Conservation (phyloP, 345 rosid genomes). For the Lepidium africanum region DNA sequence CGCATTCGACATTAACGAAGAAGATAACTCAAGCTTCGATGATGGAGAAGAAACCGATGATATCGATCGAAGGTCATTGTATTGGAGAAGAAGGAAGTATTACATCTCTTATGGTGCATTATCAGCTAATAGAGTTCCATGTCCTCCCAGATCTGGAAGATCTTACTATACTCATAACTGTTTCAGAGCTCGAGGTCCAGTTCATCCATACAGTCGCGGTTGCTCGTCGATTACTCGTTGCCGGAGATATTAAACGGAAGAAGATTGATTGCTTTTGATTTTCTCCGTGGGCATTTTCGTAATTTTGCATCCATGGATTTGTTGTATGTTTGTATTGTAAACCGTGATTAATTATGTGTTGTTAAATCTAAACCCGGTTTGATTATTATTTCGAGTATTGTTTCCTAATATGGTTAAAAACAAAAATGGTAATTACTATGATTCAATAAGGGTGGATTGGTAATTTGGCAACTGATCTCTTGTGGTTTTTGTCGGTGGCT, state of each 20-base stretch:
- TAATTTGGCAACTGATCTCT: not conserved
- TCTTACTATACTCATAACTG: constrained; percentile 88
- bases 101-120: constrained; percentile 92
- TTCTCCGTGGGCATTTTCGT: constrained; percentile 9
- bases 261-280: not conserved
- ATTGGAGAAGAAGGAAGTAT: constrained; percentile 52
- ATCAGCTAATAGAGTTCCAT: constrained; percentile 73
- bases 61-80: constrained; percentile 57
- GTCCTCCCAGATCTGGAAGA: constrained; percentile 94
- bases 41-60: constrained; percentile 12
- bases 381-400: not conserved
- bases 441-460: not conserved
- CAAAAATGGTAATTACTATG: not conserved
- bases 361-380: not conserved
- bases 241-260: constrained; percentile 39
- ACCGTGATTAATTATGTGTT: not conserved
- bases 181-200: constrained; percentile 52
- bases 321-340: not conserved
- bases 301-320: not conserved
- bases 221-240: constrained; percentile 74
- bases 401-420: not conserved
- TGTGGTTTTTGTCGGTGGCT: constrained; percentile 14
- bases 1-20: constrained; percentile 16
- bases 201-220: constrained; percentile 69
- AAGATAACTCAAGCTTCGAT: not conserved